phyloP scores from a whole-genome alignment of 129 eudicot species.

The Flaveria trinervia region DNA sequence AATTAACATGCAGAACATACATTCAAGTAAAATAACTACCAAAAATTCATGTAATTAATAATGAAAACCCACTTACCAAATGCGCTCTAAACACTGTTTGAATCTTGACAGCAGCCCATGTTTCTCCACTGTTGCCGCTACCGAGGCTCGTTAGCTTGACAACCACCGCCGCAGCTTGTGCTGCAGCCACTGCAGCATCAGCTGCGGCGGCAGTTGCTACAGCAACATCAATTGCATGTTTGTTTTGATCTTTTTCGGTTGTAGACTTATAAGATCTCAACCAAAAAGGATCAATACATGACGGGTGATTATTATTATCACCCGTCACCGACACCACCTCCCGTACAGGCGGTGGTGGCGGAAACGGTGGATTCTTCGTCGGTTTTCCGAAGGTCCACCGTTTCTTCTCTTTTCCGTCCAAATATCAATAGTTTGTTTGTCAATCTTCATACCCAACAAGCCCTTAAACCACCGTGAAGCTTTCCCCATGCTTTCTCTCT shows the following conservation, averaged over 20 bases:
- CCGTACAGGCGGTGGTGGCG: neutral
- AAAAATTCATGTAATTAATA: neutral
- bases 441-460: conserved; percentile 71
- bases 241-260: conserved; percentile 61
- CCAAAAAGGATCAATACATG: conserved; percentile 44
- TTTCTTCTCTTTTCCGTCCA: conserved; percentile 53
- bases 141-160: conserved; percentile 78
- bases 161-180: conserved; percentile 89
- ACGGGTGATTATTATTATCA: conserved; percentile 17
- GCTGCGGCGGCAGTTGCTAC: conserved; percentile 91
- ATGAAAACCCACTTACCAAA: conserved; percentile 50
- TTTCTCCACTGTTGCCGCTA: conserved; percentile 51
- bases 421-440: conserved; percentile 48
- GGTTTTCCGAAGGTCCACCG: conserved; percentile 64
- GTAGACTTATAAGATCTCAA: conserved; percentile 50
- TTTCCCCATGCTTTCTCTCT: conserved; percentile 66
- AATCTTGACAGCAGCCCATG: conserved; percentile 79
- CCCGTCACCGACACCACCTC: neutral
- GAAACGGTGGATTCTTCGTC: conserved; percentile 28
- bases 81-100: conserved; percentile 75
- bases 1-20: conserved; percentile 26
- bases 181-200: conserved; percentile 91
- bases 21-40: neutral
- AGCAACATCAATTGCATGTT: conserved; percentile 93
- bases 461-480: conserved; percentile 82